phyloP scores from a whole-genome alignment of 2,329 filamentous ascomycete species.

The Cordyceps tenuipes region DNA sequence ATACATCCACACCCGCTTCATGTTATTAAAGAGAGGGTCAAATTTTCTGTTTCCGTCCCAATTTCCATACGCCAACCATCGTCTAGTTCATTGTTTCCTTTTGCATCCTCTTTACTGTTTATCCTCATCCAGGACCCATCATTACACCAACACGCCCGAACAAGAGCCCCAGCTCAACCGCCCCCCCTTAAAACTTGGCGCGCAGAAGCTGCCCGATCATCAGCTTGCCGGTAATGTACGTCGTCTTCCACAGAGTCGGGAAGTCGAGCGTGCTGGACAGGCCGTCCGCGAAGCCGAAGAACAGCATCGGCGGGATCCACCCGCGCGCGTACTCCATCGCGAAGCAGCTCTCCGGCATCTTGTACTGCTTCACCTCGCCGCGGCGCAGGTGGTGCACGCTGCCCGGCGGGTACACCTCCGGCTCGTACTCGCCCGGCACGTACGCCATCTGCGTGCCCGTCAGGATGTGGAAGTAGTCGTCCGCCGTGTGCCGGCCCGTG shows the following conservation, averaged over 20 bases:
- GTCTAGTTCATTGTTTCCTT: not conserved
- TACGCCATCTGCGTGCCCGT: constrained; percentile 70
- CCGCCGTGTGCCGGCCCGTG: constrained; percentile 78
- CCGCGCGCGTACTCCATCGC: constrained; percentile 77
- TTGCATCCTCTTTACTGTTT: not conserved
- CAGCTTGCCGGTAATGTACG: constrained; percentile 62
- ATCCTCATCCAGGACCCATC: not conserved
- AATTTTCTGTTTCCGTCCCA: not conserved
- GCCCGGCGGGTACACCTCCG: constrained; percentile 63
- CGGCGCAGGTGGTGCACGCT: constrained; percentile 63
- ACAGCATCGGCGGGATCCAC: constrained; percentile 90
- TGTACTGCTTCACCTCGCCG: constrained; percentile 73
- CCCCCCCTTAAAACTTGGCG: constrained; percentile 53
- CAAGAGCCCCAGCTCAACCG: not conserved
- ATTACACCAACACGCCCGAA: not conserved
- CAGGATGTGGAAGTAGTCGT: constrained; percentile 93
- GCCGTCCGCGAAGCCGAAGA: constrained; percentile 79
- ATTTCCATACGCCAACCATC: not conserved
- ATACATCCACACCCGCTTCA: not conserved
- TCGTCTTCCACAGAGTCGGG: constrained; percentile 76
- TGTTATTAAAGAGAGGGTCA: not conserved
- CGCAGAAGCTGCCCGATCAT: constrained; percentile 65
- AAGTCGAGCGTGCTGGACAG: constrained; percentile 76
- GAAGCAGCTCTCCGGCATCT: constrained; percentile 68
- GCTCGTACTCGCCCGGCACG: constrained; percentile 55